Percentiles rank a stretch among this genome's conserved stretches.
phyloP scores from a whole-genome alignment of 208 protist species.

The Wallacemonas sp. region DNA sequence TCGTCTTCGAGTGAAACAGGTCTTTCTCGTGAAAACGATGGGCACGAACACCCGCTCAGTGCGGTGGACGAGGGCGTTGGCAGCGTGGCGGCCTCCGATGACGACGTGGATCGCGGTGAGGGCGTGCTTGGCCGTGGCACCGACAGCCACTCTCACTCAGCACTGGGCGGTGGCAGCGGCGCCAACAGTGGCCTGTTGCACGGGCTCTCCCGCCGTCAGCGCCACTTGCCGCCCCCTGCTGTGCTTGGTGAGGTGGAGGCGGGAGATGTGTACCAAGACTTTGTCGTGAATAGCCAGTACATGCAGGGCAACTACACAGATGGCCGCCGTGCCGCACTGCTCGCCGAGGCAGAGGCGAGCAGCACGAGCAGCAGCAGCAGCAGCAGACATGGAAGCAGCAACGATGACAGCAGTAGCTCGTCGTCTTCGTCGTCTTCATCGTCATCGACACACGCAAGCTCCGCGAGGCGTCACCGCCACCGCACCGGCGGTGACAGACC shows the following conservation, averaged over 20 bases:
- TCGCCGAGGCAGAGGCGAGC: constrained; percentile 17
- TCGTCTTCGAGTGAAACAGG: constrained; percentile 12
- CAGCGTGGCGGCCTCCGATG: too few relatives aligned
- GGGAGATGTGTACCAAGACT: constrained; percentile 48
- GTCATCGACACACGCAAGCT: not conserved
- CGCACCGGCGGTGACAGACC: not conserved
- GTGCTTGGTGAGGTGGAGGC: constrained; percentile 4
- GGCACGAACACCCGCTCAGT: too few relatives aligned
- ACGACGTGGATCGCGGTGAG: too few relatives aligned
- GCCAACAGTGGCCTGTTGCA: too few relatives aligned
- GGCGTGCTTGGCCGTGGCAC: too few relatives aligned
- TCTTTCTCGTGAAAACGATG: constrained; percentile 21
- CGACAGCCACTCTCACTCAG: too few relatives aligned
- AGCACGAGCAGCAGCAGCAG: constrained; percentile 21
- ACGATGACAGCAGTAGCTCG: not conserved
- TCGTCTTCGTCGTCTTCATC: constrained; percentile 20
- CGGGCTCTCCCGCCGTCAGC: not conserved
- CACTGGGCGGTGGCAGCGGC: too few relatives aligned
- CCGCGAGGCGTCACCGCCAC: not conserved
- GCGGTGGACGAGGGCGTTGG: too few relatives aligned
- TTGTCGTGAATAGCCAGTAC: constrained; percentile 57
- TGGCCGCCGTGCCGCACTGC: constrained; percentile 11
- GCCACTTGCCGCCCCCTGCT: not conserved
- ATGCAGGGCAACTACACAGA: constrained; percentile 53
- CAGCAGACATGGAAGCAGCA: not conserved